Evolutionary conservation across 192 early-diverging fungal genomes (phyloP).

Genomic region (Backusella mclennaniae): DNA sequence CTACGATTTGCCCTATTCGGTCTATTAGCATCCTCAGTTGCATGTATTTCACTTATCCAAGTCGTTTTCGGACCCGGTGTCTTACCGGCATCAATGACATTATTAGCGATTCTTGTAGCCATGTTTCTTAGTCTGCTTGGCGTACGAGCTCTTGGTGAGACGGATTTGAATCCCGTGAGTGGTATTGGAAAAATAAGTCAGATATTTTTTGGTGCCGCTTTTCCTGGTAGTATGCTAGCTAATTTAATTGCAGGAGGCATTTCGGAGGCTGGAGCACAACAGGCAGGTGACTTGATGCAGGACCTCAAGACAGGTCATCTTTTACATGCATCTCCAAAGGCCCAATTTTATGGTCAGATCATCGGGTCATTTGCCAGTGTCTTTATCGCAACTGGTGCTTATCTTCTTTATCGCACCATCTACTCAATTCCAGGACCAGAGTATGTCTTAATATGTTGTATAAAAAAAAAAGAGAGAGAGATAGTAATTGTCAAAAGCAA

Average conservation of each 20-base stretch:
- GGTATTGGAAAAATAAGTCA: constrained; percentile 86
- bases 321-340: constrained; percentile 75
- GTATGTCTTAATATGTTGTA: background rate
- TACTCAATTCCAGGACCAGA: constrained; percentile 69
- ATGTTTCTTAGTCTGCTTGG: constrained; percentile 77
- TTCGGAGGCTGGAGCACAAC: constrained; percentile 70
- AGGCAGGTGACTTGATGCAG: constrained; percentile 60
- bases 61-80: constrained; percentile 58
- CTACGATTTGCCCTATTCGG: constrained; percentile 62
- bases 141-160: constrained; percentile 79
- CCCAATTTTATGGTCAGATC: constrained; percentile 84
- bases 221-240: constrained; percentile 66
- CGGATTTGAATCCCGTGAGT: constrained; percentile 80
- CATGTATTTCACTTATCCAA: constrained; percentile 62
- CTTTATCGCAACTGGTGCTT: constrained; percentile 67
- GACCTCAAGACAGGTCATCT: constrained; percentile 89
- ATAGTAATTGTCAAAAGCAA: background rate
- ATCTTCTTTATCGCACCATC: constrained; percentile 64
- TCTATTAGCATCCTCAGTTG: constrained; percentile 54
- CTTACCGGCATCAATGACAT: constrained; percentile 62
- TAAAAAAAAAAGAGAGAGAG: background rate
- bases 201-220: constrained; percentile 76
- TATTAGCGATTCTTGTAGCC: constrained; percentile 70
- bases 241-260: constrained; percentile 80
- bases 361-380: constrained; percentile 75